Evolutionary conservation across 192 early-diverging fungal species (phyloP).

Genomic region (Linderina pennispora): DNA sequence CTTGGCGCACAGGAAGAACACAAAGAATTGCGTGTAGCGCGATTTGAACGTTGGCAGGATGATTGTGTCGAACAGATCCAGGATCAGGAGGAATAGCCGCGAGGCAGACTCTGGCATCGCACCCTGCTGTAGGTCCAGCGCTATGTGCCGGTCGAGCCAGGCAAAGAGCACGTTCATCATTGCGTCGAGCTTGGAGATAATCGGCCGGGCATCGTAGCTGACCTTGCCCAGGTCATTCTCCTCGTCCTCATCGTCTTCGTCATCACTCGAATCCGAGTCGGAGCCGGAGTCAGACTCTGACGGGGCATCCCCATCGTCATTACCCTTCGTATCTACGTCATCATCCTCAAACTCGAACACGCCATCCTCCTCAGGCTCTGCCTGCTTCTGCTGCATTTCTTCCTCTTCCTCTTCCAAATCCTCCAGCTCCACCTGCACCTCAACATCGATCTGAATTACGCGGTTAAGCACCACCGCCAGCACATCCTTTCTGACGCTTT

Average conservation of each 20-base stretch:
- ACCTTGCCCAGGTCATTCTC: slow-evolving; percentile 18
- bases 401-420: slow-evolving; percentile 59
- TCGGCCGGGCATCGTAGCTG: slow-evolving; percentile 38
- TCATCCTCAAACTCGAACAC: slow-evolving; percentile 56
- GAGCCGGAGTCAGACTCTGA: slow-evolving; percentile 17
- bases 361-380: slow-evolving; percentile 18
- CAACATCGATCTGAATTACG: slow-evolving; percentile 86
- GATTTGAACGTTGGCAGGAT: slow-evolving; percentile 84
- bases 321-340: slow-evolving; percentile 14
- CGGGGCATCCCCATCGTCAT: slow-evolving; percentile 5
- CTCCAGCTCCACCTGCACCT: slow-evolving; percentile 87
- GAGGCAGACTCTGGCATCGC: slow-evolving; percentile 26
- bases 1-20: slow-evolving; percentile 75
- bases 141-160: slow-evolving; percentile 47
- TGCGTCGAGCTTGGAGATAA: slow-evolving; percentile 67
- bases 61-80: slow-evolving; percentile 73
- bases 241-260: not conserved
- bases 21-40: slow-evolving; percentile 86
- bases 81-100: slow-evolving; percentile 59
- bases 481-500: slow-evolving; percentile 61
- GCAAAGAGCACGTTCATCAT: slow-evolving; percentile 62
- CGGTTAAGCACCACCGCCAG: slow-evolving; percentile 72
- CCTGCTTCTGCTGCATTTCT: slow-evolving; percentile 28
- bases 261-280: slow-evolving; percentile 38
- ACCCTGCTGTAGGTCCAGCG: slow-evolving; percentile 13